Evolutionary conservation across 495 filamentous ascomycete species (phyloP).

Genomic region (Talaromyces proteolyticus): DNA sequence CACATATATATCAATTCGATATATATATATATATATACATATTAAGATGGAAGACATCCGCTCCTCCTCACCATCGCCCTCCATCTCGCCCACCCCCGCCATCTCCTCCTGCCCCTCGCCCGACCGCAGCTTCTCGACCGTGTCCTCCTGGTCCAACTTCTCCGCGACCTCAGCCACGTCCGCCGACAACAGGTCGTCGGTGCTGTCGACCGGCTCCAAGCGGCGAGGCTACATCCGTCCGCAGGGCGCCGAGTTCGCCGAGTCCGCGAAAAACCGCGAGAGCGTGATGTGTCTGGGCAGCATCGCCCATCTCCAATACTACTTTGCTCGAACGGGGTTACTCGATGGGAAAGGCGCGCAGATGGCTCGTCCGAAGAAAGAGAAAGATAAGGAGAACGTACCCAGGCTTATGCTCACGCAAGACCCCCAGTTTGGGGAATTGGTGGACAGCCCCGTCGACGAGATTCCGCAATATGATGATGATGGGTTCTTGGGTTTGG

Average conservation of each 20-base stretch:
- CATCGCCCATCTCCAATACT: slow-evolving; percentile 96
- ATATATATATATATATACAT: too few species aligned
- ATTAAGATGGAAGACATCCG: too few species aligned
- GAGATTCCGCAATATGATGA: slow-evolving; percentile 38
- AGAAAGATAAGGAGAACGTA: slow-evolving; percentile 34
- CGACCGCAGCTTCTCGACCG: slow-evolving; percentile 69
- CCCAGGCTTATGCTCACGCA: slow-evolving; percentile 37
- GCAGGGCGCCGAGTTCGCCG: slow-evolving; percentile 83
- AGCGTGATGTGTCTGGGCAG: slow-evolving; percentile 94
- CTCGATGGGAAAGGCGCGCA: slow-evolving; percentile 91
- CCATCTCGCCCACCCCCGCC: slow-evolving; percentile 54
- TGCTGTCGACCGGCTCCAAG: slow-evolving; percentile 50
- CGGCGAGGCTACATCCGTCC: slow-evolving; percentile 86
- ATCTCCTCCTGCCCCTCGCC: slow-evolving; percentile 58
- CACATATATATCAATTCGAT: too few species aligned
- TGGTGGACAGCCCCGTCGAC: slow-evolving; percentile 37
- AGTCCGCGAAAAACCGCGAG: slow-evolving; percentile 81
- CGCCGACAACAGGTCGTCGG: slow-evolving; percentile 43
- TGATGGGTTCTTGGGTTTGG: too few species aligned
- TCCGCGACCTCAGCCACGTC: slow-evolving; percentile 56
- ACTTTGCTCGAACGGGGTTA: slow-evolving; percentile 91
- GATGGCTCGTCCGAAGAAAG: slow-evolving; percentile 63
- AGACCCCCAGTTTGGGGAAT: slow-evolving; percentile 33
- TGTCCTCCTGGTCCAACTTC: slow-evolving; percentile 64
- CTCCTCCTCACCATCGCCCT: slow-evolving; percentile 50